Conservation (phyloP, 345 rosid species). For the Anacardium occidentale region DNA sequence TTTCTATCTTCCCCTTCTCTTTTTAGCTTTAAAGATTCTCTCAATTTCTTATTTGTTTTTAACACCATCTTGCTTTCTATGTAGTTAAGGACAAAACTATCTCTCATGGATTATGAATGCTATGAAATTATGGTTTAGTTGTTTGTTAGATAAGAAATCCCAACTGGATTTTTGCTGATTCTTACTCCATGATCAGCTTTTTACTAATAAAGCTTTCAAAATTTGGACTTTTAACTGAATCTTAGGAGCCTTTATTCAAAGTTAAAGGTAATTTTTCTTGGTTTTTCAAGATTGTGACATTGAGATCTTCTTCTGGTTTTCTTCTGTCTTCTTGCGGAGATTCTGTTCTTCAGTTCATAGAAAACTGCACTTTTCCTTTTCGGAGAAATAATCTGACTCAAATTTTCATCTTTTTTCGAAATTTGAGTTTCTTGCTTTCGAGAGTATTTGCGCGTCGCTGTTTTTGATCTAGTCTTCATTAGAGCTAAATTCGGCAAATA, state of each 20-base stretch:
- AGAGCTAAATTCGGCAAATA: slow-evolving; percentile 1
- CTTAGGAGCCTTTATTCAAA: neutral
- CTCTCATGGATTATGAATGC: neutral
- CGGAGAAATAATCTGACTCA: neutral
- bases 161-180: slow-evolving; percentile 21
- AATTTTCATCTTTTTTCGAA: neutral
- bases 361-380: neutral
- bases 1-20: neutral
- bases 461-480: neutral
- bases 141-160: slow-evolving; percentile 20
- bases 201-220: neutral
- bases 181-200: slow-evolving; percentile 1
- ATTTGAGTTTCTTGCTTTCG: neutral
- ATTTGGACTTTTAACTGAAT: slow-evolving; percentile 1
- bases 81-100: neutral
- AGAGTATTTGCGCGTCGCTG: neutral
- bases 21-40: too few relatives aligned
- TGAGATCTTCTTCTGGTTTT: neutral
- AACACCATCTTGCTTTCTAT: neutral
- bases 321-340: neutral
- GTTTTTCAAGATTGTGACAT: neutral
- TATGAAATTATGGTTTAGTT: slow-evolving; percentile 6
- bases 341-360: neutral
- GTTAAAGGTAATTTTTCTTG: neutral
- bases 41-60: neutral